Evolutionary conservation across 257 asterid genomes (phyloP).

Genomic region (Catharanthus roseus): DNA sequence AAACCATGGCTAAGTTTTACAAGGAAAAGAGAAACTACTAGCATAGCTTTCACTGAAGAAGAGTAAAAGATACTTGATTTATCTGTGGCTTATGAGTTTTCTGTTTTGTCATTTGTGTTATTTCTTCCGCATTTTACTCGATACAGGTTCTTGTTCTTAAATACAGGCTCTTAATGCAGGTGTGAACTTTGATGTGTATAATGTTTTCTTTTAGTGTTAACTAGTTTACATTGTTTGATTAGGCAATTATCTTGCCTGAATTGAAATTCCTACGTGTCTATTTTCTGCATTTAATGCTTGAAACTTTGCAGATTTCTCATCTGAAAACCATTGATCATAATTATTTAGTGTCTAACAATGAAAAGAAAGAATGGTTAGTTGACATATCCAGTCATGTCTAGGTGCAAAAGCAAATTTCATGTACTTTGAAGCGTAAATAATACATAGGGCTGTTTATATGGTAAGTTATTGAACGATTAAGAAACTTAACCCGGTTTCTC

Average conservation of each 20-base stretch:
- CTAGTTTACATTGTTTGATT: neutral
- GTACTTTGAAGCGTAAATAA: neutral
- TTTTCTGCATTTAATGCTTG: neutral
- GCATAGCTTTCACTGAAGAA: neutral
- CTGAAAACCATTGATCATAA: neutral
- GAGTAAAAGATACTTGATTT: neutral
- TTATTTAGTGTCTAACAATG: neutral
- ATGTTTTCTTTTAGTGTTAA: neutral
- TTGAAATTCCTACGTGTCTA: neutral
- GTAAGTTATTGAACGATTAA: neutral
- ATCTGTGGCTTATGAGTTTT: neutral
- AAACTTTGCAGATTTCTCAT: neutral
- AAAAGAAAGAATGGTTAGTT: neutral
- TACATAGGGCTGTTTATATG: neutral
- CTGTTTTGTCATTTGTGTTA: too few relatives aligned
- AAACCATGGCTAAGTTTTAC: neutral
- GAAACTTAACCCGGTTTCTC: neutral
- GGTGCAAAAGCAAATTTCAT: neutral
- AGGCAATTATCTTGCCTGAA: neutral
- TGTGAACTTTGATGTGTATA: neutral
- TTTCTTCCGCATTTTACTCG: neutral
- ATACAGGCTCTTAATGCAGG: neutral
- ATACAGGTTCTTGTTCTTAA: neutral
- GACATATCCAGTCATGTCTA: neutral
- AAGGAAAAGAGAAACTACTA: neutral